Conservation (phyloP, 2,329 filamentous ascomycete species). For the Onygenales sp. region DNA sequence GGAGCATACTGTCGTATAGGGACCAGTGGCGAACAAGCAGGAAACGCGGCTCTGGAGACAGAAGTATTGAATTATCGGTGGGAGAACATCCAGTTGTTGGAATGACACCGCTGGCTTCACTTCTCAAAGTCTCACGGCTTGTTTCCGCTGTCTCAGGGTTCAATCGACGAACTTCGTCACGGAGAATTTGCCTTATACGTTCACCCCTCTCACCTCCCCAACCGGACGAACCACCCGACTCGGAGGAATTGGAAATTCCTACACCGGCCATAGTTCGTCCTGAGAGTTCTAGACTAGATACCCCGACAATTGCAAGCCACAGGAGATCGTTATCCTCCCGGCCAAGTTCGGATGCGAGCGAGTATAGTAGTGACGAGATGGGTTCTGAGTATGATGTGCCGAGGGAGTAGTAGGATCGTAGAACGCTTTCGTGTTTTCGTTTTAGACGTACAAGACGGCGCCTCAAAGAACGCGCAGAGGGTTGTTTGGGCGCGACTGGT, state of each 20-base stretch:
- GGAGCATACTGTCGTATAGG: slow-evolving; percentile 95
- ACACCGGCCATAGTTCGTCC: slow-evolving; percentile 76
- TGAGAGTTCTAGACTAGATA: slow-evolving; percentile 87
- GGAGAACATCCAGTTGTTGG: slow-evolving; percentile 80
- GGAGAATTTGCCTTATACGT: slow-evolving; percentile 71
- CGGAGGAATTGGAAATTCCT: slow-evolving; percentile 49
- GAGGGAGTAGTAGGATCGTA: slow-evolving; percentile 75
- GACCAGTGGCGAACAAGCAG: slow-evolving; percentile 93
- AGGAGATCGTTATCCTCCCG: slow-evolving; percentile 93
- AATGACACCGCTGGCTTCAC: slow-evolving; percentile 69
- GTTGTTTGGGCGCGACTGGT: slow-evolving; percentile 41
- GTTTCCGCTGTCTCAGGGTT: slow-evolving; percentile 60
- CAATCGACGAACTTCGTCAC: slow-evolving; percentile 86
- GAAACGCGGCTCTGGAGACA: slow-evolving; percentile 90
- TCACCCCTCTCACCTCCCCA: slow-evolving; percentile 78
- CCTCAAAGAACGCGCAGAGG: slow-evolving; percentile 63
- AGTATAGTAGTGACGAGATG: slow-evolving; percentile 89
- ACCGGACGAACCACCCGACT: slow-evolving; percentile 49
- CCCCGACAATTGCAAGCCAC: slow-evolving; percentile 90
- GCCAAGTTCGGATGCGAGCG: slow-evolving; percentile 85
- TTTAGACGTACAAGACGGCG: slow-evolving; percentile 65
- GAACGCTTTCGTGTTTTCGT: slow-evolving; percentile 62
- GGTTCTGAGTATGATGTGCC: slow-evolving; percentile 92
- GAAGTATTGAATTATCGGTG: slow-evolving; percentile 80
- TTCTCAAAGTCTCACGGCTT: slow-evolving; percentile 50